Evolutionary conservation across 1,284 basidiomycete genomes (phyloP).

Genomic region (Boletus semigastroideus): DNA sequence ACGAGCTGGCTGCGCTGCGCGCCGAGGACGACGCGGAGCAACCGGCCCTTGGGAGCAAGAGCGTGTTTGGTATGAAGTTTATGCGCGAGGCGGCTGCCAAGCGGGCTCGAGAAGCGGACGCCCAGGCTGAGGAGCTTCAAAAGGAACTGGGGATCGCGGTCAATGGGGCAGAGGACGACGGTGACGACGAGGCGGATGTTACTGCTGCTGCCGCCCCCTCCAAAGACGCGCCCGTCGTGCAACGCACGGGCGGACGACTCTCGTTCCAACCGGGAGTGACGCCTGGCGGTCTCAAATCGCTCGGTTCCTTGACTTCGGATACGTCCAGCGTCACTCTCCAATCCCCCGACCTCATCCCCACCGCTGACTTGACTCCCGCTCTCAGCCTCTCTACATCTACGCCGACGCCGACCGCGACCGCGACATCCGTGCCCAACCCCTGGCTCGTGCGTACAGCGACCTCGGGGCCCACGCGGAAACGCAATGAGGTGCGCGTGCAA

Average conservation of each 20-base stretch:
- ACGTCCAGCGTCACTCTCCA: conserved; percentile 69
- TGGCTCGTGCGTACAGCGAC: conserved; percentile 22
- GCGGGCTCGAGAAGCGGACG: conserved; percentile 56
- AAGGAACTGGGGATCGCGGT: conserved; percentile 55
- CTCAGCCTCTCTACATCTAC: conserved; percentile 25
- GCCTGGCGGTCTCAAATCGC: conserved; percentile 24
- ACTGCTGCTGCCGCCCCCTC: conserved; percentile 29
- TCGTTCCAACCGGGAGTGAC: conserved; percentile 50
- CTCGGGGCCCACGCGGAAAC: conserved; percentile 38
- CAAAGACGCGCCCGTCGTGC: conserved; percentile 37
- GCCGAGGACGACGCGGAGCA: conserved; percentile 33
- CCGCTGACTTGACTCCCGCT: conserved; percentile 16
- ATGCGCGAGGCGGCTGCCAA: conserved; percentile 88
- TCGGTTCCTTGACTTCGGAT: conserved; percentile 56
- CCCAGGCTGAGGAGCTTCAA: conserved; percentile 69
- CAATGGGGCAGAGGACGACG: conserved; percentile 36
- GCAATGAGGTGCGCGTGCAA: conserved; percentile 66
- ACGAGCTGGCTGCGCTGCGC: conserved; percentile 61
- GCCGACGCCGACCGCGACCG: not conserved
- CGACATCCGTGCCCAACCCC: conserved; percentile 16
- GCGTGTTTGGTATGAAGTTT: conserved; percentile 91
- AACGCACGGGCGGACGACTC: conserved; percentile 60
- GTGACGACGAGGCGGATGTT: conserved; percentile 34
- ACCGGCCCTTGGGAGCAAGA: conserved; percentile 47
- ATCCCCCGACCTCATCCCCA: conserved; percentile 48